Conservation (phyloP, 306 rosid species). For the Leucaena leucocephala region DNA sequence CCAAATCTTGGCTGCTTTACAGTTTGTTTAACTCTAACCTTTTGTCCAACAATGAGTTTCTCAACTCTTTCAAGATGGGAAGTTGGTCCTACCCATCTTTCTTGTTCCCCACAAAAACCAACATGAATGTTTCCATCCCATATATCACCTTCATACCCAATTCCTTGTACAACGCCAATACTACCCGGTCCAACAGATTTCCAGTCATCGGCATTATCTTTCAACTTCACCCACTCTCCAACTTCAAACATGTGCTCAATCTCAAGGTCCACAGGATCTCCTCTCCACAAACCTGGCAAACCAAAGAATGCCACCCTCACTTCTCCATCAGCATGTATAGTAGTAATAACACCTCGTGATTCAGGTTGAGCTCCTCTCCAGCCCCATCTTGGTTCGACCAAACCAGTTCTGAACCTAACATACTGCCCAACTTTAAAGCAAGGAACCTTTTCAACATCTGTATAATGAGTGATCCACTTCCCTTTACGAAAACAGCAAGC, state of each 20-base stretch:
- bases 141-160: constrained; percentile 76
- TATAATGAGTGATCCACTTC: constrained; percentile 84
- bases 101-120: constrained; percentile 95
- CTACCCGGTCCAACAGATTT: constrained; percentile 83
- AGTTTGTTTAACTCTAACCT: constrained; percentile 67
- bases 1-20: constrained; percentile 90
- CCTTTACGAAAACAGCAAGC: constrained; percentile 98
- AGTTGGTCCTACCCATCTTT: constrained; percentile 85
- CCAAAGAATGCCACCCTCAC: constrained; percentile 81
- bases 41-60: constrained; percentile 79
- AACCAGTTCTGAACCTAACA: constrained; percentile 81
- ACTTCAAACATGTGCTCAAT: constrained; percentile 79
- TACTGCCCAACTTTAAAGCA: constrained; percentile 85
- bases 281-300: constrained; percentile 85
- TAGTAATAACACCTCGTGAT: constrained; percentile 79
- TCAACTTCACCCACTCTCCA: constrained; percentile 94
- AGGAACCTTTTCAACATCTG: constrained; percentile 89
- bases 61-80: constrained; percentile 70
- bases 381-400: constrained; percentile 93
- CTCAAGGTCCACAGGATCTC: constrained; percentile 94
- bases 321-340: constrained; percentile 94
- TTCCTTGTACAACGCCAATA: constrained; percentile 92
- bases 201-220: constrained; percentile 63
- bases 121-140: constrained; percentile 77
- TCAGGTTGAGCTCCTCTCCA: constrained; percentile 90